Base-by-base conservation (phyloP, 371 early-diverging fungal species). In the Mucor plumbeus region DNA sequence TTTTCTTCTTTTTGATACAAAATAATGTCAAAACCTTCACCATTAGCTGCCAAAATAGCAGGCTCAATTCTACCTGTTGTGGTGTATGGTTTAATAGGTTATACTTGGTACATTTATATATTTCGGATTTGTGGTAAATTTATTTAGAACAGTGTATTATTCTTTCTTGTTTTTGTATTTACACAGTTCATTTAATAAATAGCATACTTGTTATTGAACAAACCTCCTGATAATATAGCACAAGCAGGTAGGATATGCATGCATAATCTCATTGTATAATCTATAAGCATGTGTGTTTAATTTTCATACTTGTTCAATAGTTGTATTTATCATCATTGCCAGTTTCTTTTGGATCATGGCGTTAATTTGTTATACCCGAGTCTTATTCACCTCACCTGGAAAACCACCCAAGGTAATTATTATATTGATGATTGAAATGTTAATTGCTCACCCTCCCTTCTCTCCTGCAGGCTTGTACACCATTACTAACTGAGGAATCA, bases 61-160 rank as follows among this genome's bases (percentile, higher is more conserved):
- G 71, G 76, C 0, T 55, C 64, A 21, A 58, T 77, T 44, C 68
- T 83, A 15, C 83, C 79, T 26, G 34, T 79, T 39, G 63, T 83
- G 5, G 79, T 77, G 1, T 64, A 68, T 38, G 81, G 73, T 17
- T 35, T 83, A 58, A 31, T 83, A 15, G 69, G 73, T 1, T 83
- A 83, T 67, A 73, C 79, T 7, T 87, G 85, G 78, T 87, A 85
- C 59, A 75, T 77, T 57, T 85, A 82, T 54, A 80, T 82, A 7
- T 79, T 84, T 61, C 79, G 84, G 15, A 67, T 84, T n/a, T 85
- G 86, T 64, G 76, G 88, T 87, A 81, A 58, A 73, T 69, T 34
- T 21, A 14, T 44, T 5, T n/a, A 15, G 2, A 53, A 14, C 53
- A 53, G 7, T 47, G 47, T 19, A 10, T 14, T 11, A 2, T 5